These are phyloP conservation scores for Gossypium ekmanianum DNA, from an alignment of 345 rosid genomes.

Conservation along the genomic window DNA sequence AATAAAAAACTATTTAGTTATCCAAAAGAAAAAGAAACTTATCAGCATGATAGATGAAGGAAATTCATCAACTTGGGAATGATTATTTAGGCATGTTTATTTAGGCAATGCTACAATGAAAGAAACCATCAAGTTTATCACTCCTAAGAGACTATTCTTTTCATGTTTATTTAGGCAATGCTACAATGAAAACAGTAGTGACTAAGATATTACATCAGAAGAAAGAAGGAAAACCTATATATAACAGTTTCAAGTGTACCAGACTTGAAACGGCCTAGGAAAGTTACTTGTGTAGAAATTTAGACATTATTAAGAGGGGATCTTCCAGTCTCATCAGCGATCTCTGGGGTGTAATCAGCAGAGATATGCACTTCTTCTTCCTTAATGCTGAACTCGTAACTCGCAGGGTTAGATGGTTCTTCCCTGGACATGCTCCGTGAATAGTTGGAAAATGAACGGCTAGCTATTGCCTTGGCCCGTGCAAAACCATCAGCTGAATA, in stretches of 20 bases:
- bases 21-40: background rate
- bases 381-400: constrained; percentile 11
- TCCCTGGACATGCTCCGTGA: constrained; percentile 17
- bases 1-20: too few species aligned
- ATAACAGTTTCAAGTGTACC: background rate
- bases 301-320: background rate
- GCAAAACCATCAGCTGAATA: constrained; percentile 12
- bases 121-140: background rate
- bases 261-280: background rate
- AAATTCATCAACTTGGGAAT: background rate
- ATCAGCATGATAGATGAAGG: background rate
- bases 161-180: background rate
- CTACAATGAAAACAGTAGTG: background rate
- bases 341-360: constrained; percentile 5
- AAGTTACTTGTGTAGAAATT: background rate
- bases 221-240: background rate
- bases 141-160: background rate
- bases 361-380: constrained; percentile 8
- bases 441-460: constrained; percentile 9
- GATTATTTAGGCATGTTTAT: too few species aligned
- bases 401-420: constrained; percentile 12
- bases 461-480: constrained; percentile 15
- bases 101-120: too few species aligned
- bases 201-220: background rate
- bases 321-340: constrained; percentile 11